Base-by-base conservation (phyloP, 805 yeast genomes). In the Maudiozyma barnettii region DNA sequence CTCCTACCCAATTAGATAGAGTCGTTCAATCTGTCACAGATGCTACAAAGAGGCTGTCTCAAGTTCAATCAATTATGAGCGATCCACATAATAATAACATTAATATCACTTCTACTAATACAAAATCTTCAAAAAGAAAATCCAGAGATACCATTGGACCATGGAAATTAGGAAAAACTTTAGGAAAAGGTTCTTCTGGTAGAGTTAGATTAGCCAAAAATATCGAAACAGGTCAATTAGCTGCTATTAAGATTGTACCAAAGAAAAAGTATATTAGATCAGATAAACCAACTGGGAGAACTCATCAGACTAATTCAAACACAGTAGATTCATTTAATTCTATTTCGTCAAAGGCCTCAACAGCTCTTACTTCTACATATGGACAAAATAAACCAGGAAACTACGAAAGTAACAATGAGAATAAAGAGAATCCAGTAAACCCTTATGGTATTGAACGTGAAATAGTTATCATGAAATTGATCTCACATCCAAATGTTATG, bases 401-500 rank as follows among this genome's bases (percentile, higher is more conserved):
- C 35, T 33, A 33, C n/a, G 23, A 19, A 19, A 54, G 60, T 4
- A 51, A 39, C 44, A 49, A 51, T 42, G 45, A 51, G 39, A 45
- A 45, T 41, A 49, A 47, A 30, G 51, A 50, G 36, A 41, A 39
- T 31, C 51, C 51, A 36, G 40, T 52, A 2, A 60, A 59, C 44
- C 95, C 96, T 2, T 89, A 91, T 63, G 99, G 99, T 37, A 91
- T 93, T 41, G 99, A 93, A 68, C 77, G 98, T 54, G 99, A 93
- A 64, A 95, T 93, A 53, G 90, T 93, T 57, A 93, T 93, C 56
- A 93, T 91, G 99, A 93, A 93, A 67, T 74, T 93, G 39, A 78
- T 93, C 41, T 86, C 93, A 50, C 98, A 93, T 65, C 88, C 95
- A 12, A 91, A 93, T 60, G 93, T 93, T 21, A 81, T 93, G 77